Conservation (phyloP, 257 asterid species). For the Nicotiana paniculata region DNA sequence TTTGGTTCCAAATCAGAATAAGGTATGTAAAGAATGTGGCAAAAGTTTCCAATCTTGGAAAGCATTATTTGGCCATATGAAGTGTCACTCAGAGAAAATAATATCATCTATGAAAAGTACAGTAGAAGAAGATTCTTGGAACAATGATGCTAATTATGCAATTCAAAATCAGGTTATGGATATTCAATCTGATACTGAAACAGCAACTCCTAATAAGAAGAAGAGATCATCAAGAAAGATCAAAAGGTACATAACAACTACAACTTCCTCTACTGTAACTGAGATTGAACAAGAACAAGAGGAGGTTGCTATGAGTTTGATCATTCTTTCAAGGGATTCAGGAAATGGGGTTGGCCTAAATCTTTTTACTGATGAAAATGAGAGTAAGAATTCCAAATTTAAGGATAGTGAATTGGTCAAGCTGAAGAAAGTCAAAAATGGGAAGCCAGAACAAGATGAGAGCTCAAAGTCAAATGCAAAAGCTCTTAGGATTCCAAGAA, state of each 20-base stretch:
- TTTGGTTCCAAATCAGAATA: conserved; percentile 22
- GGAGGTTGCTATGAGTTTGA: conserved; percentile 81
- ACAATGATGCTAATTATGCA: conserved; percentile 10
- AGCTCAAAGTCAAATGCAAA: conserved; percentile 6
- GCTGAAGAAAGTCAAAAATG: conserved; percentile 15
- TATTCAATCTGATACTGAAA: conserved; percentile 45
- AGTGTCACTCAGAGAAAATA: conserved; percentile 55
- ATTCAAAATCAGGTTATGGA: conserved; percentile 24
- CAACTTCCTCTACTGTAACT: conserved; percentile 34
- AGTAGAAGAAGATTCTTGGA: conserved; percentile 39
- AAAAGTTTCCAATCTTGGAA: conserved; percentile 62
- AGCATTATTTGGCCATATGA: conserved; percentile 85
- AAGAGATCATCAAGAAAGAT: conserved; percentile 52
- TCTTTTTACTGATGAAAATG: conserved; percentile 13
- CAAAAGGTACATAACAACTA: conserved; percentile 43
- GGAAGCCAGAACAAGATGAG: conserved; percentile 9
- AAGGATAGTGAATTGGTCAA: conserved; percentile 15
- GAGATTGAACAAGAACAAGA: conserved; percentile 63
- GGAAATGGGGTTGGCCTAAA: conserved; percentile 26
- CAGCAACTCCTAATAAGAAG: conserved; percentile 26
- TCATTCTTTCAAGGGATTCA: conserved; percentile 59
- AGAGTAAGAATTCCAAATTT: too few species aligned
- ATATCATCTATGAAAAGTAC: conserved; percentile 5
- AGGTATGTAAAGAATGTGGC: conserved; percentile 68
- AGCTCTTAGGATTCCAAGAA: conserved; percentile 21